Conservation (phyloP, 495 filamentous ascomycete genomes). For the Chaetomidium leptoderma region DNA sequence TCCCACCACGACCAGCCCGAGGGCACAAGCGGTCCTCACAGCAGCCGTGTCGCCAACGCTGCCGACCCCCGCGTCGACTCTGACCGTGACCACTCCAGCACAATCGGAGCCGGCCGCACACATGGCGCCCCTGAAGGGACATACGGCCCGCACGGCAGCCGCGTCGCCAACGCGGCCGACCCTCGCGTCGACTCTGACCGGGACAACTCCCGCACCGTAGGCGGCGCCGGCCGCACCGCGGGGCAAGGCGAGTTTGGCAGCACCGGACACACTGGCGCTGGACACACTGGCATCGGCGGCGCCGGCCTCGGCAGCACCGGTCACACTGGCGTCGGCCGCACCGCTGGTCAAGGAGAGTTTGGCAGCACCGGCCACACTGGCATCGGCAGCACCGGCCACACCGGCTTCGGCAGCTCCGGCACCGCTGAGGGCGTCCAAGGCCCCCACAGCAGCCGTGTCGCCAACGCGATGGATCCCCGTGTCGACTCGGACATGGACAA, state of each 20-base stretch:
- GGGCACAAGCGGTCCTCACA: conserved; percentile 40
- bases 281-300: conserved; percentile 24
- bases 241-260: conserved; percentile 28
- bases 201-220: conserved; percentile 29
- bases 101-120: conserved; percentile 21
- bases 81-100: conserved; percentile 35
- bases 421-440: conserved; percentile 3
- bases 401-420: conserved; percentile 22
- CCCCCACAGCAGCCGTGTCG: conserved; percentile 18
- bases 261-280: conserved; percentile 21
- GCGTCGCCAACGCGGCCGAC: conserved; percentile 44
- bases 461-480: conserved; percentile 21
- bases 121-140: conserved; percentile 38
- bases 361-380: too few species aligned
- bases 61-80: conserved; percentile 49
- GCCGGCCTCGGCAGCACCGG: conserved; percentile 27
- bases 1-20: conserved; percentile 26
- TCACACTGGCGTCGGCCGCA: conserved; percentile 13
- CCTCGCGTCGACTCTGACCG: conserved; percentile 47
- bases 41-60: conserved; percentile 39
- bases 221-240: conserved; percentile 30
- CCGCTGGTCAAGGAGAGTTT: conserved; percentile 16
- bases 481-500: conserved; percentile 18
- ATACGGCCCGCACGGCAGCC: conserved; percentile 37
- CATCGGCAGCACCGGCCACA: conserved; percentile 27